phyloP scores from a whole-genome alignment of 2,329 filamentous ascomycete genomes.

The Dactylellina parvicollis region DNA sequence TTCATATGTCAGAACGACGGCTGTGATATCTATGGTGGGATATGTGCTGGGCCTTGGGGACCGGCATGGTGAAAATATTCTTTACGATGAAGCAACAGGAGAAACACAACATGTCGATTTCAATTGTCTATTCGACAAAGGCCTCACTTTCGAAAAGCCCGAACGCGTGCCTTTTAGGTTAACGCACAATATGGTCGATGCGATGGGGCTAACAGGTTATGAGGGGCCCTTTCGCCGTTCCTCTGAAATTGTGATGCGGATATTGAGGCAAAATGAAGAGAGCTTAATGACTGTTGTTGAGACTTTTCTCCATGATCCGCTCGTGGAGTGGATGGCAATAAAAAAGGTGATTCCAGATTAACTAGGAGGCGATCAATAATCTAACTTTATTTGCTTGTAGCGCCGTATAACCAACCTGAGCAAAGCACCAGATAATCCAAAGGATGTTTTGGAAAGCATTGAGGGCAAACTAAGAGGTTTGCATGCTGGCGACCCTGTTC shows the following conservation, averaged over 20 bases:
- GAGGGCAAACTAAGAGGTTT: conserved; percentile 85
- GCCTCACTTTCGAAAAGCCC: conserved; percentile 91
- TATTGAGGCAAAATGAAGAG: conserved; percentile 90
- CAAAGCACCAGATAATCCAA: conserved; percentile 72
- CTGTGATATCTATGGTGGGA: conserved; percentile 99
- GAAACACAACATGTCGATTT: conserved; percentile 98
- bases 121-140: conserved; percentile 99
- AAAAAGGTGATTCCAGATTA: conserved; percentile 67
- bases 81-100: conserved; percentile 91
- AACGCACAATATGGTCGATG: conserved; percentile 98
- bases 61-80: conserved; percentile 95
- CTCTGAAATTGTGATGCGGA: conserved; percentile 84
- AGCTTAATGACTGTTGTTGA: conserved; percentile 97
- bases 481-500: conserved; percentile 86
- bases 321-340: conserved; percentile 83
- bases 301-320: conserved; percentile 96
- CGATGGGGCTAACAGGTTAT: conserved; percentile 93
- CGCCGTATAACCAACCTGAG: conserved; percentile 63
- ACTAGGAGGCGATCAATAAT: background rate
- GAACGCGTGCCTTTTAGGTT: conserved; percentile 95
- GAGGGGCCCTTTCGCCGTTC: conserved; percentile 91
- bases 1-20: conserved; percentile 89
- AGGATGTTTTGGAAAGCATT: conserved; percentile 89
- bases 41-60: conserved; percentile 93
- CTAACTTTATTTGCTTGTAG: conserved; percentile 55